These are phyloP conservation scores for Breviolum minutum DNA, from an alignment of 73 alveolate genomes.

Conservation along the genomic window DNA sequence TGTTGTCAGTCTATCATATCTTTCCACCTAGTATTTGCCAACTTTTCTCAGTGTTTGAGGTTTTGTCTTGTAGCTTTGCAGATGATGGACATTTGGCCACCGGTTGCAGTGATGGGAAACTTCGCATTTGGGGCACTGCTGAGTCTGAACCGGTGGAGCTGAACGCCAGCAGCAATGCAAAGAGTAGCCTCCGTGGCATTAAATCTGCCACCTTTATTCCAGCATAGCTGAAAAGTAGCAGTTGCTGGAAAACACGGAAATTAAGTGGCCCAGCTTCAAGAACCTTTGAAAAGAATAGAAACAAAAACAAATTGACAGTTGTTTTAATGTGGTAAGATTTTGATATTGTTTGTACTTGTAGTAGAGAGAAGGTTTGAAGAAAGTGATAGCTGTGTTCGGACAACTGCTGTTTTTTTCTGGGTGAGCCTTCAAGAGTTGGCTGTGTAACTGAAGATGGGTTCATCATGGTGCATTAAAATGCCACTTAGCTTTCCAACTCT, in stretches of 20 bases:
- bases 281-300: too few species aligned
- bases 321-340: too few species aligned
- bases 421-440: too few species aligned
- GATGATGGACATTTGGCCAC: constrained; percentile 5
- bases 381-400: too few species aligned
- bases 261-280: too few species aligned
- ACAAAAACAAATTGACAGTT: too few species aligned
- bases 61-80: not conserved
- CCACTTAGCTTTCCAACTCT: not conserved
- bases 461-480: too few species aligned
- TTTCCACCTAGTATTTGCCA: not conserved
- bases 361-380: too few species aligned
- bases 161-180: not conserved
- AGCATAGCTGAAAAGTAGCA: not conserved
- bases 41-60: not conserved
- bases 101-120: constrained; percentile 2
- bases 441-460: too few species aligned
- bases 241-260: not conserved
- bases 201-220: not conserved
- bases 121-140: constrained; percentile 2
- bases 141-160: not conserved
- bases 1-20: not conserved
- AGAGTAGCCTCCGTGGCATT: not conserved
- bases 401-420: too few species aligned
- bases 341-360: too few species aligned